Percentiles rank a stretch among this genome's conserved stretches.
phyloP scores from a whole-genome alignment of 306 rosid genomes.

The Rosa persica region DNA sequence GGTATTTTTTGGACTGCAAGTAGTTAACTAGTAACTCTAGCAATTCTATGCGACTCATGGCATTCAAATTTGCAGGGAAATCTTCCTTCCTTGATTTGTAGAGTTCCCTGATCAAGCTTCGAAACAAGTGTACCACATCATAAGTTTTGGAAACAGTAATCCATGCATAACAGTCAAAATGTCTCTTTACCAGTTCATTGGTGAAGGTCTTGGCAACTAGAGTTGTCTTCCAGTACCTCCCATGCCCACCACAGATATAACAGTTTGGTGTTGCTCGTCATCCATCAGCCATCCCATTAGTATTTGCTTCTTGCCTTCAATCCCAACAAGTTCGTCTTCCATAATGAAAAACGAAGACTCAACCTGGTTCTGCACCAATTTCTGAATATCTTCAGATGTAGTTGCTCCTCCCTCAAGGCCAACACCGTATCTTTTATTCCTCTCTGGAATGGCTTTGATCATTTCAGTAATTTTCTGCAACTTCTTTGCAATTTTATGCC shows the following conservation, averaged over 20 bases:
- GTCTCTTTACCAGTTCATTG: not conserved
- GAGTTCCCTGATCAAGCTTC: not conserved
- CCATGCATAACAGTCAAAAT: not conserved
- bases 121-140: not conserved
- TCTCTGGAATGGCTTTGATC: no score
- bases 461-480: no score
- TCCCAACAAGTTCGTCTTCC: not conserved
- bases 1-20: no score
- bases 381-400: not conserved
- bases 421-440: no score
- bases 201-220: not conserved
- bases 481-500: no score
- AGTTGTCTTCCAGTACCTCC: not conserved
- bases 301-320: not conserved
- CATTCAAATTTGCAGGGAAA: not conserved
- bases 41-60: not conserved
- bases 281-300: not conserved
- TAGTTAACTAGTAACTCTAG: no score
- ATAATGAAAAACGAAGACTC: not conserved
- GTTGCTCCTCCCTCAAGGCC: no score
- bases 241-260: constrained; percentile 13
- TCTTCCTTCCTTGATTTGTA: not conserved
- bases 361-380: not conserved
- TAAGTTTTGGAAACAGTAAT: constrained; percentile 25
- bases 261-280: not conserved